Base-by-base conservation (phyloP, 73 alveolate species). In the Paraurostyla sp. region DNA sequence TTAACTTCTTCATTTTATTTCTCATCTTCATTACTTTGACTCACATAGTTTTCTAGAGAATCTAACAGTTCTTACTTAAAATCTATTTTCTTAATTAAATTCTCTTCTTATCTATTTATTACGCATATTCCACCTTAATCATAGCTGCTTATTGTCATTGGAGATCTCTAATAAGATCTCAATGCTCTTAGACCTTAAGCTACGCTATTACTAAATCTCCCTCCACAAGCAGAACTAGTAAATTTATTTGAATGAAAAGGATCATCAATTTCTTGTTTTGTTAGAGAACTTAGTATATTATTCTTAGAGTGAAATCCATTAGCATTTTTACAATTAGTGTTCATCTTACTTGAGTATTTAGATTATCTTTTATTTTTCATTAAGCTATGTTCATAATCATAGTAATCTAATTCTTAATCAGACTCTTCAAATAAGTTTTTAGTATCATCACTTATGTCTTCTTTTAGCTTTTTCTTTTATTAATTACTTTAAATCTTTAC, bases 101-200 rank as follows among this genome's bases (percentile, higher is more conserved):
- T 40, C 25, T 65, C 82, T 40, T 65, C 82, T 22, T 65, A 65
- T 38, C 82, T 65, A 38, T 65, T 16, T 18, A 65, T 65, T 0
- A 65, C 82, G 41, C 6, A 65, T 18, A 65, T 58, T 16, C 78
- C 78, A 6, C 82, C 82, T 40, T 65, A 65, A 20, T 65, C 82
- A 15, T 23, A 65, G 38, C 82, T 65, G 42, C 82, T 65, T 1
- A 65, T 65, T 18, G 82, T 65, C 82, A 65, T 65, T 36, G 82
- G 82, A 11, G 82, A 65, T 65, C 58, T 65, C 41, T 65, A 65
- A 38, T 35, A 65, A 18, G 82, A 65, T 65, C 82, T 65, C 2
- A 65, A 33, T 6, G 41, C n/a, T 40, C 36, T 65, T 13, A 65
- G 20, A 6, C 58, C 58, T 38, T 65, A 38, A 38, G 50, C 7